Base-by-base conservation (phyloP, 371 early-diverging fungal species). In the Mucor circinelloides region DNA sequence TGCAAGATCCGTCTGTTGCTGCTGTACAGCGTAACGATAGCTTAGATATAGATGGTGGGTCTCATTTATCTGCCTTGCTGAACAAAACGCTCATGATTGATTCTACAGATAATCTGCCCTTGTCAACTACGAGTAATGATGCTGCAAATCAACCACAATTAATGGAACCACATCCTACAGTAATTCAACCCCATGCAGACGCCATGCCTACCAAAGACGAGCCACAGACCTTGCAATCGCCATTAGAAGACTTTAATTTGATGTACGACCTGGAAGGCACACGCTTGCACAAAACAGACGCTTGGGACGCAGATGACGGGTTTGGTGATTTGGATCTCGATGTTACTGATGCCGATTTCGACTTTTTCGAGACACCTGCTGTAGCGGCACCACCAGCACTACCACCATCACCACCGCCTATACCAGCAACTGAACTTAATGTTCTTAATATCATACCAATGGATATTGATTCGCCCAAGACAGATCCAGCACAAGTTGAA, bases 291-390 rank as follows among this genome's bases (percentile, higher is more conserved):
- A 21, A 2, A 13, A 7, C 13, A 38, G 27, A 36, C 17, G n/a
- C 23, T 12, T 21, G 42, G 40, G 42, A 63, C 28, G n/a, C 23
- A 4, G 23, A 56, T 7, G 64, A 55, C 21, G 57, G 56, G 7
- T 62, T 75, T 30, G 77, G 73, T 25, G 74, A 72, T 42, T 64
- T 81, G 30, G 77, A 78, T 68, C 42, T 79, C 19, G 74, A 75
- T 61, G 79, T 81, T n/a, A 81, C 82, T 13, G 82, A 81, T 27
- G 82, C 77, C 25, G 82, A 81, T 69, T 81, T 77, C 27, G 71
- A 79, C 52, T 81, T 77, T 72, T 81, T 79, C 34, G 70, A 71
- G 55, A 64, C 63, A 19, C 48, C 73, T 2, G 63, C 60, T 2
- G 31, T 62, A 9, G 27, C 60, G 13, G 34, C 50, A 12, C 28